A percentile compares a stretch with the other conserved stretches of the same genome.
Evolutionary conservation across 2,329 filamentous ascomycete species (phyloP).

Genomic region (Aspergillus japonicus): DNA sequence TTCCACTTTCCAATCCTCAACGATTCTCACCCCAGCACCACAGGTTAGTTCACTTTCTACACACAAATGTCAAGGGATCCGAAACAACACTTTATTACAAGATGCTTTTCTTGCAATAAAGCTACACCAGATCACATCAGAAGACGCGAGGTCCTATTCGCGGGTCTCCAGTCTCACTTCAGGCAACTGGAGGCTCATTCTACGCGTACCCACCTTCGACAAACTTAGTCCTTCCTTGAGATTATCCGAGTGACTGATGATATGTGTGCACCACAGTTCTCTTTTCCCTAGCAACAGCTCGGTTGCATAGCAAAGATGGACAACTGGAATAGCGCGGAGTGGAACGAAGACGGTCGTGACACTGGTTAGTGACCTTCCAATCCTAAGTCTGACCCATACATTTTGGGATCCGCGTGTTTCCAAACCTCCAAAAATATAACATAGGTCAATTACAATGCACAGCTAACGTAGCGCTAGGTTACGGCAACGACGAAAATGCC

Average conservation of each 20-base stretch:
- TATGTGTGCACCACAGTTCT: not conserved
- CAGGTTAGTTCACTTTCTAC: not conserved
- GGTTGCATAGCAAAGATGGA: not conserved
- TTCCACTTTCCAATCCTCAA: not conserved
- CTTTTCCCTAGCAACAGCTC: not conserved
- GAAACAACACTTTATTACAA: not conserved
- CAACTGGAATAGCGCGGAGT: not conserved
- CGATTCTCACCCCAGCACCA: not conserved
- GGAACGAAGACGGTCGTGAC: not conserved
- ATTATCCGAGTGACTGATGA: not conserved
- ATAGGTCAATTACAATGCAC: not conserved
- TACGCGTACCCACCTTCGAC: not conserved
- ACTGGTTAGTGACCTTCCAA: not conserved
- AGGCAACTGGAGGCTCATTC: not conserved
- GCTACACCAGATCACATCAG: no score
- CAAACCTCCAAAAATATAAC: no score
- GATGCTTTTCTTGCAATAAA: not conserved
- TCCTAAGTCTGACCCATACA: not conserved
- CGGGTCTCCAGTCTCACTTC: not conserved
- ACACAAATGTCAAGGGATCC: not conserved
- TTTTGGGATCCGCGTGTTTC: not conserved
- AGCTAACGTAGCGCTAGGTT: slow-evolving; percentile 1
- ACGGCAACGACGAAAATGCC: slow-evolving; percentile 18
- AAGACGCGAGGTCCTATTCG: not conserved
- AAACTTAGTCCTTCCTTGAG: not conserved